These are phyloP conservation scores for Candida easanensis DNA, from an alignment of 805 yeast species.

Conservation along the genomic window DNA sequence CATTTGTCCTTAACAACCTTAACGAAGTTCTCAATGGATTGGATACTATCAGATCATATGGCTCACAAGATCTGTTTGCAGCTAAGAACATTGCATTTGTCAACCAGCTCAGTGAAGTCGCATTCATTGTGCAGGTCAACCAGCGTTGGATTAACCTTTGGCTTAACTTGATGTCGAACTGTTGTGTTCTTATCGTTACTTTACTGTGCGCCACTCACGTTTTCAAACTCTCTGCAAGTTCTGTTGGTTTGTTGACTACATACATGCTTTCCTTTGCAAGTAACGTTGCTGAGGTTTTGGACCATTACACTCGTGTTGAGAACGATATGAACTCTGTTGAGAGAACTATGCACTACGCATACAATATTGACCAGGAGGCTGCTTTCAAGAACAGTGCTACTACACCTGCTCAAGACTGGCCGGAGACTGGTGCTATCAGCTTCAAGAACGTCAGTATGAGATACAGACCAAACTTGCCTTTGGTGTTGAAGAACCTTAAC, in stretches of 20 bases:
- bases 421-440: conserved; percentile 33
- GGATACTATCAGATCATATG: conserved; percentile 59
- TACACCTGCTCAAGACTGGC: conserved; percentile 19
- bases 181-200: conserved; percentile 49
- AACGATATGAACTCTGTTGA: conserved; percentile 76
- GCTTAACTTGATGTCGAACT: conserved; percentile 49
- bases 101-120: conserved; percentile 64
- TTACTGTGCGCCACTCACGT: conserved; percentile 56
- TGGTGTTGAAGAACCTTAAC: conserved; percentile 54
- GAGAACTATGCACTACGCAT: conserved; percentile 63
- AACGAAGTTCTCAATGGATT: conserved; percentile 67
- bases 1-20: conserved; percentile 66
- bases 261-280: conserved; percentile 52
- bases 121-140: conserved; percentile 53
- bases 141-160: conserved; percentile 70
- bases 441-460: conserved; percentile 56
- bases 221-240: conserved; percentile 54
- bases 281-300: conserved; percentile 30
- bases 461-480: conserved; percentile 63
- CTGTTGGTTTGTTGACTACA: conserved; percentile 65
- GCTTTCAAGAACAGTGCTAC: conserved; percentile 41
- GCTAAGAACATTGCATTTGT: conserved; percentile 41
- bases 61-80: conserved; percentile 41
- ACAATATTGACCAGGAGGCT: conserved; percentile 65
- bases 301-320: conserved; percentile 63